phyloP scores from a whole-genome alignment of 768 basidiomycete species.

The Termitomyces titanicus region DNA sequence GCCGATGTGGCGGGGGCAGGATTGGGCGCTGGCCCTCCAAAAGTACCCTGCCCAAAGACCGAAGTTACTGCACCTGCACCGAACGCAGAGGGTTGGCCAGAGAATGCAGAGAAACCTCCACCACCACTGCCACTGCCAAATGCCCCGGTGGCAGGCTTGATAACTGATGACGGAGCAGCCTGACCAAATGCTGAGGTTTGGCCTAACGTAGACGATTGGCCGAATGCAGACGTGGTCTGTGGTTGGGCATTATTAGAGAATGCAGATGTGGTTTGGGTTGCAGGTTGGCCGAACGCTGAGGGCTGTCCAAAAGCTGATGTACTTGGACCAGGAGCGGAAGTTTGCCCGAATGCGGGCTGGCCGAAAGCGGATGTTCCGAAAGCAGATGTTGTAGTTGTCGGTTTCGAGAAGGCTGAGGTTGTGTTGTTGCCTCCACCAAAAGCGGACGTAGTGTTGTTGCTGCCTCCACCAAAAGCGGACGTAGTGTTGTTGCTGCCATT shows the following conservation, averaged over 20 bases:
- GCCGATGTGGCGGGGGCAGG: conserved; percentile 12
- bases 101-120: conserved; percentile 43
- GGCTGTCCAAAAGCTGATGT: conserved; percentile 5
- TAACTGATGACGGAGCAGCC: conserved; percentile 28
- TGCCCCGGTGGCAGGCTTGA: conserved; percentile 49
- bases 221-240: conserved; percentile 34
- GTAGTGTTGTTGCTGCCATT: conserved; percentile 16
- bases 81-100: conserved; percentile 44
- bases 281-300: conserved; percentile 18
- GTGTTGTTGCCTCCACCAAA: conserved; percentile 24
- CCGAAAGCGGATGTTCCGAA: conserved; percentile 37
- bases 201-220: conserved; percentile 30
- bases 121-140: conserved; percentile 46
- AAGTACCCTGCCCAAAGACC: conserved; percentile 29
- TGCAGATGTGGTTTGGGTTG: conserved; percentile 16
- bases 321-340: conserved; percentile 24
- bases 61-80: conserved; percentile 24
- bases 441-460: conserved; percentile 13
- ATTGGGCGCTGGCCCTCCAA: conserved; percentile 18
- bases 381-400: conserved; percentile 23
- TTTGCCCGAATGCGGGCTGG: conserved; percentile 17
- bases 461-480: conserved; percentile 24
- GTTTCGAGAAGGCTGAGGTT: conserved; percentile 24
- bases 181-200: conserved; percentile 32
- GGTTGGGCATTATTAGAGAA: conserved; percentile 28